These are phyloP conservation scores for Jamesozyma hellenica DNA, from an alignment of 805 yeast species.

Conservation along the genomic window DNA sequence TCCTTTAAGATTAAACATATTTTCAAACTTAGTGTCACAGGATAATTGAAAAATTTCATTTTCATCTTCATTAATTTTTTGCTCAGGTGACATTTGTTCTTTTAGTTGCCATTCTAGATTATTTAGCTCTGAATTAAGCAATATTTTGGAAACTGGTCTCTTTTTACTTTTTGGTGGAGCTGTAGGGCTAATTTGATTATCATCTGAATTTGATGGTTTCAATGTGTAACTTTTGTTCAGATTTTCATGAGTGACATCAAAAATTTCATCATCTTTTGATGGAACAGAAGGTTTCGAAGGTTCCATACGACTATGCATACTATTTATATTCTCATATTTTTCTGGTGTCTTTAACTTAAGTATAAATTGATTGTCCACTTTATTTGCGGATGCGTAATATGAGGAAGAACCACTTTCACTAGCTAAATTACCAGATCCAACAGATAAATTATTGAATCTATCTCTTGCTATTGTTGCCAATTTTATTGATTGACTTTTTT, in stretches of 20 bases:
- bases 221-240: no score
- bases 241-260: no score
- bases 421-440: slow-evolving; percentile 13
- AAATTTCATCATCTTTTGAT: no score
- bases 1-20: no score
- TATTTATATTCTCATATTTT: neutral
- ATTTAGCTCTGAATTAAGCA: slow-evolving; percentile 6
- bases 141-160: slow-evolving; percentile 24
- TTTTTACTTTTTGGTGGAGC: slow-evolving; percentile 27
- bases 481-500: slow-evolving; percentile 5
- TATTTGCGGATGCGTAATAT: slow-evolving; percentile 4
- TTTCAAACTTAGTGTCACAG: no score
- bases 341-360: neutral
- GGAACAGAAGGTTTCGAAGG: neutral
- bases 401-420: slow-evolving; percentile 18
- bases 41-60: neutral
- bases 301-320: neutral
- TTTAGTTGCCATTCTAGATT: slow-evolving; percentile 4
- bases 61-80: neutral
- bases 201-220: slow-evolving; percentile 18
- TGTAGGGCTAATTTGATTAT: slow-evolving; percentile 20
- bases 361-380: neutral
- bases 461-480: slow-evolving; percentile 5
- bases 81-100: neutral
- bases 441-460: slow-evolving; percentile 4